A percentile compares a stretch with the other conserved stretches of the same genome.
phyloP scores from a whole-genome alignment of 345 rosid genomes.

The Pistacia integerrima region DNA sequence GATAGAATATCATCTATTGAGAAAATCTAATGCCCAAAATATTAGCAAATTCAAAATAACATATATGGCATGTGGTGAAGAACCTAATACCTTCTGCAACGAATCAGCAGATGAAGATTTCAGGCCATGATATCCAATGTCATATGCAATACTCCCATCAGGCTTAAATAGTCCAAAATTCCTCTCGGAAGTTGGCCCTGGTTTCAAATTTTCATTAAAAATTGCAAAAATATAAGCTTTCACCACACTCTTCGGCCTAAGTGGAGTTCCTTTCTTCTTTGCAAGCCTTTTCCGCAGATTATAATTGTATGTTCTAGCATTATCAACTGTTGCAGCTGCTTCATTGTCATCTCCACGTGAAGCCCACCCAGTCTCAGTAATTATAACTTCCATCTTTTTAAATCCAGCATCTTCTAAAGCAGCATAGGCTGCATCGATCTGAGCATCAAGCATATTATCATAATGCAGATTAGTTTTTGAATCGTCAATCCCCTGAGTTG shows the following conservation, averaged over 20 bases:
- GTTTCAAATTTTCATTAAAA: slow-evolving; percentile 80
- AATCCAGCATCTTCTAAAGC: slow-evolving; percentile 85
- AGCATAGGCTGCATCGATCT: slow-evolving; percentile 92
- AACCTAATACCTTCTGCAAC: slow-evolving; percentile 63
- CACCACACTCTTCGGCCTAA: slow-evolving; percentile 67
- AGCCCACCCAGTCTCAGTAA: slow-evolving; percentile 98
- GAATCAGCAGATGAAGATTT: slow-evolving; percentile 66
- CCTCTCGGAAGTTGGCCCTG: slow-evolving; percentile 89
- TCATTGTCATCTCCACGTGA: slow-evolving; percentile 82
- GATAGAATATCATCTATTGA: neutral
- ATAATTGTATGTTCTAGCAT: slow-evolving; percentile 88
- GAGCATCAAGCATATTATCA: slow-evolving; percentile 99
- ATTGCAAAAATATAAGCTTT: slow-evolving; percentile 90
- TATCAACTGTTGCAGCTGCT: slow-evolving; percentile 76
- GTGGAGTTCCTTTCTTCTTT: slow-evolving; percentile 92
- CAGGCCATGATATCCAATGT: slow-evolving; percentile 79
- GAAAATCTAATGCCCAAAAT: neutral
- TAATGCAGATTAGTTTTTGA: slow-evolving; percentile 67
- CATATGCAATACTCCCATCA: slow-evolving; percentile 85
- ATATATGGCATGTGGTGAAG: slow-evolving; percentile 5
- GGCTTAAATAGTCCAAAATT: slow-evolving; percentile 91
- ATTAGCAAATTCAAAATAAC: slow-evolving; percentile 18
- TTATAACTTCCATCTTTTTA: slow-evolving; percentile 81
- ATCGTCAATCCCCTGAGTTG: slow-evolving; percentile 72
- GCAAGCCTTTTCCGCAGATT: slow-evolving; percentile 94